These are phyloP conservation scores for Plenodomus tracheiphilus DNA, from an alignment of 2,329 filamentous ascomycete genomes.

Conservation along the genomic window DNA sequence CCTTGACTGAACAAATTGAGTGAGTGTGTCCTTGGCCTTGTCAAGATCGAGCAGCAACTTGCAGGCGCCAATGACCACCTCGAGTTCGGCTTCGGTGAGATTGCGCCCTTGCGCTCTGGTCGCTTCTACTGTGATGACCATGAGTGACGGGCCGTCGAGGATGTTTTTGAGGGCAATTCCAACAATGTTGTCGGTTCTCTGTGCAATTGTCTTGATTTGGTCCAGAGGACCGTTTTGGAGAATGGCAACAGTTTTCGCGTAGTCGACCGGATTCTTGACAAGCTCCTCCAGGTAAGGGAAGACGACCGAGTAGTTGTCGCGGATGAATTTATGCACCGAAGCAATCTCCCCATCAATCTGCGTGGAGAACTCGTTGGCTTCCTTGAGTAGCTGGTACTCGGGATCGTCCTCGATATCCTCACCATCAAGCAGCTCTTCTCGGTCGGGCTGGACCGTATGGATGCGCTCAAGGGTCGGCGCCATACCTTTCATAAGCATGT, in stretches of 20 bases:
- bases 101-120: conserved; percentile 83
- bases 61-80: conserved; percentile 75
- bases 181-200: conserved; percentile 76
- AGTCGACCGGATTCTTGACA: conserved; percentile 89
- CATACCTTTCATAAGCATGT: conserved; percentile 77
- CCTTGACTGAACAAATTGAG: conserved; percentile 92
- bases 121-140: conserved; percentile 95
- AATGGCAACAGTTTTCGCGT: conserved; percentile 92
- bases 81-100: conserved; percentile 74
- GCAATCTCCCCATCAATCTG: conserved; percentile 92
- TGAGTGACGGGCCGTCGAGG: conserved; percentile 84
- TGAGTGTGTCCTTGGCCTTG: conserved; percentile 81
- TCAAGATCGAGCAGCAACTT: conserved; percentile 88
- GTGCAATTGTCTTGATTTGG: conserved; percentile 78
- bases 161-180: conserved; percentile 76
- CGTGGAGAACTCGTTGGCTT: conserved; percentile 87
- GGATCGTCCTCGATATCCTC: conserved; percentile 88
- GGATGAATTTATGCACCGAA: conserved; percentile 92
- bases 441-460: conserved; percentile 57
- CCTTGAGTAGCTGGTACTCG: conserved; percentile 84
- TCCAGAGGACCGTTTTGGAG: conserved; percentile 91
- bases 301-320: conserved; percentile 90
- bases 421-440: conserved; percentile 71
- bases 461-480: conserved; percentile 75
- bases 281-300: conserved; percentile 93